Conservation (phyloP, 1,139 yeast species). For the Yamadazyma blattariae region DNA sequence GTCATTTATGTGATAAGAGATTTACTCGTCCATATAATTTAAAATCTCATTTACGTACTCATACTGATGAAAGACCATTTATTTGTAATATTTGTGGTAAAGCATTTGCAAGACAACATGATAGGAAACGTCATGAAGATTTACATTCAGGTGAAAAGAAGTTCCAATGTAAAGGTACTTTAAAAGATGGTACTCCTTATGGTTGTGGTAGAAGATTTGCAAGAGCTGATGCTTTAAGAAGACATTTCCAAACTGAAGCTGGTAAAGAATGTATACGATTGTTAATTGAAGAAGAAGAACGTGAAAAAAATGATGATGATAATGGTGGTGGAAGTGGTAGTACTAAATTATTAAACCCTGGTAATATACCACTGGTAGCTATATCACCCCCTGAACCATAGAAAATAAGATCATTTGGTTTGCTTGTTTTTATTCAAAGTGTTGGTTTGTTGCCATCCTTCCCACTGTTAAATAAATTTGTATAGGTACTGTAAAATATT, state of each 20-base stretch:
- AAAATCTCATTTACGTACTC: constrained; percentile 88
- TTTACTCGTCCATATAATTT: constrained; percentile 92
- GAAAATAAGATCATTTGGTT: no score
- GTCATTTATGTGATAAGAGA: constrained; percentile 79
- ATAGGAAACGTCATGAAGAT: constrained; percentile 89
- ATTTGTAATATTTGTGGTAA: constrained; percentile 84
- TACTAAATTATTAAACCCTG: constrained; percentile 10
- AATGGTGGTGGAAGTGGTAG: no score
- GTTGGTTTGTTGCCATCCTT: no score
- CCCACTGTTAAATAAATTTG: no score
- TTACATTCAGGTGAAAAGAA: constrained; percentile 89
- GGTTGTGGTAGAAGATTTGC: constrained; percentile 96
- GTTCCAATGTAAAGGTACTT: constrained; percentile 75
- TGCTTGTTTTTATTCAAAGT: no score
- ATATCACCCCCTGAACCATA: constrained; percentile 36
- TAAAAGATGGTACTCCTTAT: constrained; percentile 67
- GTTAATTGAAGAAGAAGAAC: constrained; percentile 61
- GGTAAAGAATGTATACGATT: constrained; percentile 82
- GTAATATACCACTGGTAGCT: constrained; percentile 31
- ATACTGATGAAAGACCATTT: constrained; percentile 91
- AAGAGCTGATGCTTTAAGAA: constrained; percentile 88
- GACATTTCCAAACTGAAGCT: constrained; percentile 93
- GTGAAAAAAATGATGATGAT: no score
- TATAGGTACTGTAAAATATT: no score
- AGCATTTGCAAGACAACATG: constrained; percentile 96